A percentile compares a stretch with the other conserved stretches of the same genome.
Evolutionary conservation across 2,329 filamentous ascomycete genomes (phyloP).

Genomic region (Aspergillus felis): DNA sequence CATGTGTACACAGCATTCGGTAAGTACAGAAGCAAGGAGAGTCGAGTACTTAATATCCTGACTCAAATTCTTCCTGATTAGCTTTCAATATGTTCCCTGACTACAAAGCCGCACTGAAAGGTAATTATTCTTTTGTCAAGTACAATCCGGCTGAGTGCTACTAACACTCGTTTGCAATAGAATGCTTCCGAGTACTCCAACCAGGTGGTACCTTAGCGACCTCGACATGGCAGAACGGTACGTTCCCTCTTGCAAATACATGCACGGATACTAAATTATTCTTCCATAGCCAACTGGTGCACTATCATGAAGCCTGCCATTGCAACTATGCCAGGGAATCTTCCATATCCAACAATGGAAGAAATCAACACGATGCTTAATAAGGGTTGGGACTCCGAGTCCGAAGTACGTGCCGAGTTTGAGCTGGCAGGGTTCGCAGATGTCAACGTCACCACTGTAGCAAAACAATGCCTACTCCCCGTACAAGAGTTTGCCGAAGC

Average conservation of each 20-base stretch:
- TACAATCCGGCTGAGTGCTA: not conserved
- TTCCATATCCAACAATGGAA: conserved; percentile 20
- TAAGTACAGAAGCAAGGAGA: conserved; percentile 8
- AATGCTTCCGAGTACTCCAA: conserved; percentile 32
- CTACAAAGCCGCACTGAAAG: conserved; percentile 35
- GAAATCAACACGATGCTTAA: conserved; percentile 16
- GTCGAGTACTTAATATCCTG: too few species aligned
- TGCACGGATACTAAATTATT: too few species aligned
- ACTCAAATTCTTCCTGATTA: conserved; percentile 2
- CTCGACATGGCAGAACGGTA: conserved; percentile 34
- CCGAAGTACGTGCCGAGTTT: conserved; percentile 18
- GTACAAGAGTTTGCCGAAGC: conserved; percentile 20
- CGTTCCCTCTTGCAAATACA: too few species aligned
- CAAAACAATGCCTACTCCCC: conserved; percentile 8
- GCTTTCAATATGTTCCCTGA: conserved; percentile 45
- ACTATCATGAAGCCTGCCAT: conserved; percentile 21
- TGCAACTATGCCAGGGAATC: conserved; percentile 20
- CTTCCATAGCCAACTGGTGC: conserved; percentile 23
- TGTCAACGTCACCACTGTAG: conserved; percentile 17
- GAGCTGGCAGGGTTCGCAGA: conserved; percentile 21
- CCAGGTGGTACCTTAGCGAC: conserved; percentile 33
- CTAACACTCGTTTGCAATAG: conserved; percentile 8
- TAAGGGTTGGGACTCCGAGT: conserved; percentile 21
- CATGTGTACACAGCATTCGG: conserved; percentile 48
- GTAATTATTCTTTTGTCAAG: conserved; percentile 17